A percentile compares a stretch with the other conserved stretches of the same genome.
Evolutionary conservation across 768 basidiomycete species (phyloP).

Genomic region (Sarcodon sp.): DNA sequence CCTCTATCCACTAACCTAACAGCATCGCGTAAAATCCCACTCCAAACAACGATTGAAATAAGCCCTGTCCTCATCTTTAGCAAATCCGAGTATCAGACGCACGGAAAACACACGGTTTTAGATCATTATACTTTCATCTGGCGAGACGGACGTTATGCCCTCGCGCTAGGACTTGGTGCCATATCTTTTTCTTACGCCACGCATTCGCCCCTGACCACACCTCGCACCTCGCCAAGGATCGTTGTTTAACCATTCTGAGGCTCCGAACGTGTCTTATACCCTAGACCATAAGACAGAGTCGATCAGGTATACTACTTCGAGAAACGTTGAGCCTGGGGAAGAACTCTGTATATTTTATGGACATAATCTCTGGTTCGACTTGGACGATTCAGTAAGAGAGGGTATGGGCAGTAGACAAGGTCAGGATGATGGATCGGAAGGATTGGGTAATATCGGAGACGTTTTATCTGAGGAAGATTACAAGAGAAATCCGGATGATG

Average conservation of each 20-base stretch:
- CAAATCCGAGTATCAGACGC: conserved; percentile 52
- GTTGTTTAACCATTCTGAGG: conserved; percentile 64
- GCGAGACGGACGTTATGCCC: conserved; percentile 61
- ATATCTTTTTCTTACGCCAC: neutral
- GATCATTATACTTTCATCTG: conserved; percentile 73
- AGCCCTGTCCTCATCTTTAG: conserved; percentile 76
- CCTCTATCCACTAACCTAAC: neutral
- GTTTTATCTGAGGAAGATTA: conserved; percentile 8
- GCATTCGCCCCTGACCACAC: conserved; percentile 1
- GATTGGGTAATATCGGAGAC: conserved; percentile 18
- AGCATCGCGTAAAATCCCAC: conserved; percentile 43
- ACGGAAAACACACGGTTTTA: conserved; percentile 51
- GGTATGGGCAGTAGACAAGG: conserved; percentile 1
- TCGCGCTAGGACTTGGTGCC: conserved; percentile 68
- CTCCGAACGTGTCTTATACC: conserved; percentile 58
- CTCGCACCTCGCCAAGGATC: conserved; percentile 39
- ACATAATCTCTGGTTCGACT: conserved; percentile 52
- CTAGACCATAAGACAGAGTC: conserved; percentile 40
- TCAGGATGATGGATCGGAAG: conserved; percentile 33
- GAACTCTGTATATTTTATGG: conserved; percentile 77
- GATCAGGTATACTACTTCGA: conserved; percentile 48
- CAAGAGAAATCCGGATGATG: conserved; percentile 24
- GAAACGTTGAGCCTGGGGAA: conserved; percentile 41
- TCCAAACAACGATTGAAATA: conserved; percentile 62
- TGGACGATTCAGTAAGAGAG: conserved; percentile 13